Conservation (phyloP, 768 basidiomycete species). For the Mycena vulgaris region DNA sequence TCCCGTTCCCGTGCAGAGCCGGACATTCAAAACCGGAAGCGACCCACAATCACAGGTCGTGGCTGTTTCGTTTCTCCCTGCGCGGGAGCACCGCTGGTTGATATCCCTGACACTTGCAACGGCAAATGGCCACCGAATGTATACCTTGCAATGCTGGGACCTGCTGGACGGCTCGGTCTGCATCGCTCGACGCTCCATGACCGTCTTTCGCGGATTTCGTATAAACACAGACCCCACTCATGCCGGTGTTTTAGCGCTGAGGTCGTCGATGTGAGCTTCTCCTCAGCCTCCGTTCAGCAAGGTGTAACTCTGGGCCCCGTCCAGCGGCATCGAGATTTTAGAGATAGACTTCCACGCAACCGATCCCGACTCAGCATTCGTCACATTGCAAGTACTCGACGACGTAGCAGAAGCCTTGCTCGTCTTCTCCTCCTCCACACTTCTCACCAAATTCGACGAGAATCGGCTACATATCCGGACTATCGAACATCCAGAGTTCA, state of each 20-base stretch:
- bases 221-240: slow-evolving; percentile 59
- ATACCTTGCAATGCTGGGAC: slow-evolving; percentile 73
- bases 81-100: slow-evolving; percentile 58
- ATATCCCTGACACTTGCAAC: slow-evolving; percentile 58
- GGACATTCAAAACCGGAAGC: slow-evolving; percentile 44
- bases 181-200: slow-evolving; percentile 58
- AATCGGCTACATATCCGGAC: slow-evolving; percentile 56
- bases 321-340: slow-evolving; percentile 59
- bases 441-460: slow-evolving; percentile 55
- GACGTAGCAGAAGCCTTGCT: slow-evolving; percentile 53
- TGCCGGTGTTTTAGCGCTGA: slow-evolving; percentile 58
- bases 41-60: slow-evolving; percentile 54
- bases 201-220: slow-evolving; percentile 58
- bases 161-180: slow-evolving; percentile 49
- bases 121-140: slow-evolving; percentile 40
- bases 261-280: slow-evolving; percentile 56
- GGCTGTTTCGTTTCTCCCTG: slow-evolving; percentile 64
- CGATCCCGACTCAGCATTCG: slow-evolving; percentile 56
- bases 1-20: slow-evolving; percentile 50
- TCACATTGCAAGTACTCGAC: slow-evolving; percentile 46
- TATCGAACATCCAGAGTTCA: slow-evolving; percentile 46
- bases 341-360: slow-evolving; percentile 54
- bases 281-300: neutral
- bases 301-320: slow-evolving; percentile 17
- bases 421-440: slow-evolving; percentile 52